These are phyloP conservation scores for Nitzschia sp. DNA, from an alignment of 108 stramenopile genomes.

Conservation along the genomic window DNA sequence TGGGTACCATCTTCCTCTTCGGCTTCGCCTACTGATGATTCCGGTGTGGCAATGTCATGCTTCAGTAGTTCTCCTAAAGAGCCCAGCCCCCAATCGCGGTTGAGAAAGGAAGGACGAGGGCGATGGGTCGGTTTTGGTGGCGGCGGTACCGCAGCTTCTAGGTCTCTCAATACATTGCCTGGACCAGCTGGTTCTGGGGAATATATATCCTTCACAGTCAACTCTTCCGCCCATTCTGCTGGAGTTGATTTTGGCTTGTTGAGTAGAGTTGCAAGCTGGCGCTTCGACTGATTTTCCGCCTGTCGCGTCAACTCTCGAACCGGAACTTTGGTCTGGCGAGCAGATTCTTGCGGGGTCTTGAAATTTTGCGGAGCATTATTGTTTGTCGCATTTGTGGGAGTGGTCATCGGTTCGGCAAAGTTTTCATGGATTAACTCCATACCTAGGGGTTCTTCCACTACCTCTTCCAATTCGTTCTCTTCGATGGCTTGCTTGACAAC, in stretches of 20 bases:
- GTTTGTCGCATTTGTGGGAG: neutral
- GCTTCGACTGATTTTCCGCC: neutral
- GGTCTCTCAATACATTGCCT: neutral
- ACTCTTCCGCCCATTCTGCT: slow-evolving; percentile 22
- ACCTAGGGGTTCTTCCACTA: neutral
- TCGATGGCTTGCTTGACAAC: slow-evolving; percentile 13
- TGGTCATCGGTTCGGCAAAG: neutral
- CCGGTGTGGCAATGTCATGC: slow-evolving; percentile 1
- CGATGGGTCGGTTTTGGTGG: neutral
- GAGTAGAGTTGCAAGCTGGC: neutral
- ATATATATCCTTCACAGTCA: slow-evolving; percentile 11
- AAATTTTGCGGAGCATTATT: neutral
- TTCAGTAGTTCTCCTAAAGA: neutral
- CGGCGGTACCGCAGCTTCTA: neutral
- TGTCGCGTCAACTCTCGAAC: neutral
- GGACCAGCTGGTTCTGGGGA: slow-evolving; percentile 11
- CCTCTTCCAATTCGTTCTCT: neutral
- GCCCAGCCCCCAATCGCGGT: slow-evolving; percentile 6
- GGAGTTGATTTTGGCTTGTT: neutral
- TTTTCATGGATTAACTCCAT: neutral
- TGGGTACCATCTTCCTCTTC: slow-evolving; percentile 18
- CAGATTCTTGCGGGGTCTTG: too few relatives aligned
- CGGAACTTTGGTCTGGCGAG: too few relatives aligned
- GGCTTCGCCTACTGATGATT: slow-evolving; percentile 6
- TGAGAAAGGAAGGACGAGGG: slow-evolving; percentile 6